Conservation (phyloP, 1,139 yeast species). For the Taphrina flavorubra region DNA sequence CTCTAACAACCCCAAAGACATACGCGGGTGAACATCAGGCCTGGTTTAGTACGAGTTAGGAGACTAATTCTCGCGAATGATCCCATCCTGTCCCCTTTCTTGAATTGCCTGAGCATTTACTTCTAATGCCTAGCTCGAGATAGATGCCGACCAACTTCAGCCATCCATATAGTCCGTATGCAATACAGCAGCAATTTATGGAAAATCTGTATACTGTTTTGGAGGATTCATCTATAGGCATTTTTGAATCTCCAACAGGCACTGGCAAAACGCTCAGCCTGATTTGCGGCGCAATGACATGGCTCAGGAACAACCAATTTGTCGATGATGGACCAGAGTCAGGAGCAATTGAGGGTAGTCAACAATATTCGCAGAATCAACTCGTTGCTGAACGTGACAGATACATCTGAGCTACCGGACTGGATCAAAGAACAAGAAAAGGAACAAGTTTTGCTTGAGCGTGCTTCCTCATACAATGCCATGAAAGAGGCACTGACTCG, state of each 20-base stretch:
- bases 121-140: not conserved
- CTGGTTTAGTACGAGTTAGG: too few species aligned
- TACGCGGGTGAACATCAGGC: too few species aligned
- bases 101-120: not conserved
- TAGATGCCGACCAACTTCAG: constrained; percentile 52
- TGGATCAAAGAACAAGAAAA: constrained; percentile 53
- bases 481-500: constrained; percentile 54
- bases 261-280: constrained; percentile 50
- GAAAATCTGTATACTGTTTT: constrained; percentile 69
- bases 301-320: constrained; percentile 71
- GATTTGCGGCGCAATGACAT: constrained; percentile 83
- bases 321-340: constrained; percentile 45
- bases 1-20: too few species aligned
- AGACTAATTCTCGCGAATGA: too few species aligned
- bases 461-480: constrained; percentile 49
- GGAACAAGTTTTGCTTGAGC: constrained; percentile 48
- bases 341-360: not conserved
- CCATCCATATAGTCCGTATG: constrained; percentile 85
- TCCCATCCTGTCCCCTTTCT: too few species aligned
- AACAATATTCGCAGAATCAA: too few species aligned
- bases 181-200: constrained; percentile 81
- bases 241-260: constrained; percentile 95
- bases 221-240: constrained; percentile 61
- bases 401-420: constrained; percentile 47
- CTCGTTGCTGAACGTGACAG: not conserved